Percentiles rank a stretch among this genome's conserved stretches.
Evolutionary conservation across 2,329 filamentous ascomycete genomes (phyloP).

Genomic region (Truncatella angustata): DNA sequence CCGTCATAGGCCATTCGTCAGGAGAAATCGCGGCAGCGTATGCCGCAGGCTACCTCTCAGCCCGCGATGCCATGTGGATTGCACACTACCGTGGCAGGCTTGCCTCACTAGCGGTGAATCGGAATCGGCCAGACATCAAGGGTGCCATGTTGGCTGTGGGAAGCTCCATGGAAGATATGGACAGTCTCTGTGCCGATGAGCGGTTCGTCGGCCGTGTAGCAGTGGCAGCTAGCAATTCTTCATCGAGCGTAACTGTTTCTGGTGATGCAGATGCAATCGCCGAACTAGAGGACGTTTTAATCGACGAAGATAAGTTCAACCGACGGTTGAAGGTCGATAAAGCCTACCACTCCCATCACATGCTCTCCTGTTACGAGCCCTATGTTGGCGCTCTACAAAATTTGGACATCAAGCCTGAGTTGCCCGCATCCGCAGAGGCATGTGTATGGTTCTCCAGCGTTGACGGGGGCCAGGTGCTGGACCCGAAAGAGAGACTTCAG

Average conservation of each 20-base stretch:
- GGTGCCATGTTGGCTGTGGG: slow-evolving; percentile 44
- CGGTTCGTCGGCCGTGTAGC: slow-evolving; percentile 1
- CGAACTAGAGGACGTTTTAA: neutral
- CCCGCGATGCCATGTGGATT: slow-evolving; percentile 24
- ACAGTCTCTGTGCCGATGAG: neutral
- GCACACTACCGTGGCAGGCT: slow-evolving; percentile 32
- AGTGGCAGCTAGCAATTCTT: slow-evolving; percentile 16
- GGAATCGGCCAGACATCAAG: slow-evolving; percentile 3
- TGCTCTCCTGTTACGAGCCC: slow-evolving; percentile 7
- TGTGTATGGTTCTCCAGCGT: slow-evolving; percentile 13
- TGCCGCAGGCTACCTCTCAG: slow-evolving; percentile 16
- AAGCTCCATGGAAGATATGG: slow-evolving; percentile 18
- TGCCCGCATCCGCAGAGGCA: neutral
- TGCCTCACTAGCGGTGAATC: slow-evolving; percentile 14
- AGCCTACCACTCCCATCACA: slow-evolving; percentile 17
- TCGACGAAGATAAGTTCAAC: slow-evolving; percentile 10
- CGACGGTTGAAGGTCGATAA: slow-evolving; percentile 13
- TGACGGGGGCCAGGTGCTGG: neutral
- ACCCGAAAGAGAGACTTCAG: neutral
- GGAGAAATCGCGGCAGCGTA: slow-evolving; percentile 26
- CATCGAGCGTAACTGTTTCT: slow-evolving; percentile 14
- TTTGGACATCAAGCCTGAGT: neutral
- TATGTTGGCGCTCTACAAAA: slow-evolving; percentile 11
- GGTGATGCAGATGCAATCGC: slow-evolving; percentile 16
- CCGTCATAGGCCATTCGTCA: slow-evolving; percentile 26